Evolutionary conservation across 1,284 basidiomycete genomes (phyloP), one percentile per base, ranked within the genome.

Genomic region (Volvariella volvacea): DNA sequence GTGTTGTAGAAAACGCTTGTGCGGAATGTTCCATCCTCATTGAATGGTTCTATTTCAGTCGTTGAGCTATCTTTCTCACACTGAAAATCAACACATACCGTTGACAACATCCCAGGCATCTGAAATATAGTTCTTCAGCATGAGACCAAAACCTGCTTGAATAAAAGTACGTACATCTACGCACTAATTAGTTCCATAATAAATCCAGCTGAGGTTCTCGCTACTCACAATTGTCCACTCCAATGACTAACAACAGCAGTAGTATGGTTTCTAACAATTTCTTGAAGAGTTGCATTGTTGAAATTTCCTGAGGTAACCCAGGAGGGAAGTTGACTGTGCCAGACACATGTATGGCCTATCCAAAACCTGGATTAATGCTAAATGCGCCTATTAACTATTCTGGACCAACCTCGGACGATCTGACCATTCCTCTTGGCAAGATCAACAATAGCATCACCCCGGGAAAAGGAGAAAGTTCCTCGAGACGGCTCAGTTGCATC

Each of bases 21-120:
- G 37, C 71, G 66, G 50, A 58, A 59, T 8, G 70, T 73, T 3
- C 74, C 74, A 52, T 77, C 68, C 16, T 77, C 74, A 50, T 75
- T 74, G 55, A 77, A 68, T 3, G 72, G 66, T 53, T 78, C 61
- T 59, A 43, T 22, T 28, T 15, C 32, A 19, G 14, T 38, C n/a
- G n/a, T n/a, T n/a, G 38, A 28, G 22, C 15, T 10, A 17, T 22
- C 8, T 22, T 22, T 10, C 1, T 3, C 2, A 47, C 39, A 33
- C 28, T 33, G 21, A 38, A n/a, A n/a, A n/a, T n/a, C n/a, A n/a
- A n/a, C 3, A 39, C 47, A 17, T 32, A 61, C 56, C 58, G 36
- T 62, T 62, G 19, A 63, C 52, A 12, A 62, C 58, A 51, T 62
- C 59, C 60, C 60, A 64, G 41, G 49, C 48, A 40, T 57, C 59